These are phyloP conservation scores for Mycena indigotica DNA, from an alignment of 768 basidiomycete species.

Conservation along the genomic window DNA sequence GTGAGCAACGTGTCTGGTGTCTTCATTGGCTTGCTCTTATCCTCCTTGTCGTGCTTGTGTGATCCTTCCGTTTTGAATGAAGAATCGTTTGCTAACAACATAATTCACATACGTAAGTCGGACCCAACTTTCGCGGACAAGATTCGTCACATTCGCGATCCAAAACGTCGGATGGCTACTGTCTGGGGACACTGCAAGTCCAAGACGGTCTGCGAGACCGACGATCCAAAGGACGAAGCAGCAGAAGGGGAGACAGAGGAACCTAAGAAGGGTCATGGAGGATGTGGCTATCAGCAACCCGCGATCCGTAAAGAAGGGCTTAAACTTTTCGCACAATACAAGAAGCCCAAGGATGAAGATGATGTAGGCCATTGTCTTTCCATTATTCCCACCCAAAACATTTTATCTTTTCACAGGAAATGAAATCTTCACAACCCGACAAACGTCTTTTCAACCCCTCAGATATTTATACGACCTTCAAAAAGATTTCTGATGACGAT, in stretches of 20 bases:
- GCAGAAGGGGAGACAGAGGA: conserved; percentile 70
- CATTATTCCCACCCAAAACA: conserved; percentile 7
- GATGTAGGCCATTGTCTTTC: conserved; percentile 54
- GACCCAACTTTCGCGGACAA: conserved; percentile 84
- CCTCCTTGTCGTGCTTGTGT: conserved; percentile 51
- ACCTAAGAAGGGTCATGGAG: conserved; percentile 90
- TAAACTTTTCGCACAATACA: conserved; percentile 93
- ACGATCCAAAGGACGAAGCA: conserved; percentile 85
- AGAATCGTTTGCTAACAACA: conserved; percentile 67
- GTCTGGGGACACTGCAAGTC: conserved; percentile 88
- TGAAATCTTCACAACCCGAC: conserved; percentile 49
- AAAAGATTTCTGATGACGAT: conserved; percentile 92
- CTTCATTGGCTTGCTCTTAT: conserved; percentile 66
- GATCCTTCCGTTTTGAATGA: conserved; percentile 30
- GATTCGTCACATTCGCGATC: conserved; percentile 83
- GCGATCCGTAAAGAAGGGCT: conserved; percentile 90
- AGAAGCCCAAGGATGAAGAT: conserved; percentile 91
- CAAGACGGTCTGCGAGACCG: conserved; percentile 86
- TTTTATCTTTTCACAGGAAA: background rate
- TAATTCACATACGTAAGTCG: conserved; percentile 70
- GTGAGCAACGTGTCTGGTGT: conserved; percentile 52
- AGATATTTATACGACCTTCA: conserved; percentile 92
- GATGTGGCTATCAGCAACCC: conserved; percentile 93
- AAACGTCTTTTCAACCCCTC: conserved; percentile 81
- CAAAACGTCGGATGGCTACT: conserved; percentile 82